Conservation (phyloP, 768 basidiomycete species). For the Termitomyces sp. region DNA sequence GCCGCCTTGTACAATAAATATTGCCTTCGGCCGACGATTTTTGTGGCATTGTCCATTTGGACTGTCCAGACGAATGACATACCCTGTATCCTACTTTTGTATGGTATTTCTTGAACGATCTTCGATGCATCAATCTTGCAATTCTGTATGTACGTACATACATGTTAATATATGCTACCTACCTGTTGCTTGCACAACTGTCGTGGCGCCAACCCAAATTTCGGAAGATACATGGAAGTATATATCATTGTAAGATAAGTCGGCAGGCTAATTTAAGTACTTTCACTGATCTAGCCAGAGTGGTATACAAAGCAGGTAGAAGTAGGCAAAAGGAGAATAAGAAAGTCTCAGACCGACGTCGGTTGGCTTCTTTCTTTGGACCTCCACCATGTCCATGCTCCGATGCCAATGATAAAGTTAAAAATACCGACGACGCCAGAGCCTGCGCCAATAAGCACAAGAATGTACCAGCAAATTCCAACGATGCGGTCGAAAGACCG, state of each 20-base stretch:
- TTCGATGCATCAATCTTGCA: not conserved
- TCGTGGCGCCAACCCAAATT: not conserved
- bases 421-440: slow-evolving; percentile 63
- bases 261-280: not conserved
- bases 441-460: slow-evolving; percentile 75
- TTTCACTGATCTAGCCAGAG: not conserved
- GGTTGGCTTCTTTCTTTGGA: slow-evolving; percentile 12
- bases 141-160: not conserved
- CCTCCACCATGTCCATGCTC: slow-evolving; percentile 60
- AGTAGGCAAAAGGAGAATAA: not conserved
- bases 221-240: not conserved
- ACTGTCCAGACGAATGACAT: not conserved
- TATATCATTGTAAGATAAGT: not conserved
- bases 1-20: not conserved
- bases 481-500: slow-evolving; percentile 65
- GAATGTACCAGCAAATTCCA: slow-evolving; percentile 75
- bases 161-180: not conserved
- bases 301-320: not conserved
- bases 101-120: not conserved
- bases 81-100: not conserved
- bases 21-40: not conserved
- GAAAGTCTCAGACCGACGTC: slow-evolving; percentile 3
- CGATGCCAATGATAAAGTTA: slow-evolving; percentile 66
- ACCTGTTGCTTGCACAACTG: not conserved
- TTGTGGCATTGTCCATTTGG: not conserved